These are phyloP conservation scores for Pseudogymnoascus sp. DNA, from an alignment of 2,329 filamentous ascomycete species.

Conservation along the genomic window DNA sequence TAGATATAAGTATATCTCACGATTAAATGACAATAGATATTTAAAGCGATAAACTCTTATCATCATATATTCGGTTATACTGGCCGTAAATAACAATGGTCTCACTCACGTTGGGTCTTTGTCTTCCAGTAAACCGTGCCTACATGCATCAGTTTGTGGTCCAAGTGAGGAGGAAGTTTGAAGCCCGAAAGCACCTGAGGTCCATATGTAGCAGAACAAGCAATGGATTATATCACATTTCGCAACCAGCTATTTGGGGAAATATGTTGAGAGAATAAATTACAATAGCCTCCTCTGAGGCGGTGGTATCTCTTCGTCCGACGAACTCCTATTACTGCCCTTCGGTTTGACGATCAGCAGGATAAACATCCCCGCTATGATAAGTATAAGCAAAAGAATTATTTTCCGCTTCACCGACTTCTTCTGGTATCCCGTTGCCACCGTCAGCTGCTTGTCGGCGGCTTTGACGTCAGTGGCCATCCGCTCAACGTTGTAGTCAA, in stretches of 20 bases:
- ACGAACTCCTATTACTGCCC: background rate
- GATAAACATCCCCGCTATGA: conserved; percentile 83
- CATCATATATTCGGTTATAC: background rate
- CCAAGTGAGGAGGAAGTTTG: background rate
- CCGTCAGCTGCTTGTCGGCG: conserved; percentile 83
- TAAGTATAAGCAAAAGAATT: conserved; percentile 75
- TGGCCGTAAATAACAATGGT: background rate
- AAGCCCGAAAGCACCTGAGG: too few relatives aligned
- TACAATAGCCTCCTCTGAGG: conserved; percentile 7
- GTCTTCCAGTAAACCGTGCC: background rate
- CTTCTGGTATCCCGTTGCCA: conserved; percentile 82
- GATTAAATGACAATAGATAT: conserved; percentile 7
- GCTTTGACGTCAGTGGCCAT: conserved; percentile 91
- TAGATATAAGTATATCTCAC: conserved; percentile 41
- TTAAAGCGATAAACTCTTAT: background rate
- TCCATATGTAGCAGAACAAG: background rate
- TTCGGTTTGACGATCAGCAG: conserved; percentile 61
- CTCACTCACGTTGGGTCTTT: background rate
- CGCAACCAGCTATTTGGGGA: background rate
- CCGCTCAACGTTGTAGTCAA: conserved; percentile 95
- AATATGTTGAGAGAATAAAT: conserved; percentile 2
- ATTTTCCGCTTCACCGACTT: conserved; percentile 85
- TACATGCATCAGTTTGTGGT: background rate
- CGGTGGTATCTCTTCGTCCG: conserved; percentile 5
- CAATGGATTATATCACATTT: background rate